A percentile compares a stretch with the other conserved stretches of the same genome.
phyloP scores from a whole-genome alignment of 371 early-diverging fungal species.

The Mucor velutinosus region DNA sequence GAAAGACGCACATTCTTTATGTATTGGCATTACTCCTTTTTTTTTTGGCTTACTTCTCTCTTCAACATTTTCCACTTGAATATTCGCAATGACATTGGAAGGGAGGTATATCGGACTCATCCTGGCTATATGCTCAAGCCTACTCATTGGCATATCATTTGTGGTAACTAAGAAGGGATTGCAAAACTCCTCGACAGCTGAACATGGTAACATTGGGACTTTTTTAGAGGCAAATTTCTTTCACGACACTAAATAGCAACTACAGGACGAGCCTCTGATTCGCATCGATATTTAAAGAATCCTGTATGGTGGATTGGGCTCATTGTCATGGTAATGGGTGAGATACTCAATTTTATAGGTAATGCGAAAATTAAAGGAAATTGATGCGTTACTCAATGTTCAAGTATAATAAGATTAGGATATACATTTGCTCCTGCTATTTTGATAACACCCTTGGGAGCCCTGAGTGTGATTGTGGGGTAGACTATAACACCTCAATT shows the following conservation, averaged over 20 bases:
- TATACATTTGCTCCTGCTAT: slow-evolving; percentile 88
- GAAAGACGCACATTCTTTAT: background rate
- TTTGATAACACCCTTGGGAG: slow-evolving; percentile 90
- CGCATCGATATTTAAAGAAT: slow-evolving; percentile 10
- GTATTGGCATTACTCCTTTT: background rate
- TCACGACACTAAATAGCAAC: background rate
- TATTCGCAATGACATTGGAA: slow-evolving; percentile 1
- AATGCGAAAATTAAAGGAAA: background rate
- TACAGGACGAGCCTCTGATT: slow-evolving; percentile 7
- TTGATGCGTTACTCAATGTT: background rate
- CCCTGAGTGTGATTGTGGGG: slow-evolving; percentile 86
- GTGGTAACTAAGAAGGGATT: slow-evolving; percentile 11
- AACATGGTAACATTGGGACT: slow-evolving; percentile 1
- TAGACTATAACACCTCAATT: slow-evolving; percentile 23
- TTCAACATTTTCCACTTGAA: background rate
- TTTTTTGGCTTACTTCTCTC: background rate
- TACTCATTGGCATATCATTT: slow-evolving; percentile 7
- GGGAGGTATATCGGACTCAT: slow-evolving; percentile 7
- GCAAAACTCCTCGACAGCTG: slow-evolving; percentile 5
- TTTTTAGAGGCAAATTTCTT: background rate
- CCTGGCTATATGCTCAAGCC: slow-evolving; percentile 7
- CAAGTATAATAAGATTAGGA: slow-evolving; percentile 9
- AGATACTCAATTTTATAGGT: slow-evolving; percentile 52
- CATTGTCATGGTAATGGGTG: slow-evolving; percentile 8
- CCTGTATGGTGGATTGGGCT: slow-evolving; percentile 14